Conservation (phyloP, 2,329 filamentous ascomycete genomes). For the Diaporthe sp. region DNA sequence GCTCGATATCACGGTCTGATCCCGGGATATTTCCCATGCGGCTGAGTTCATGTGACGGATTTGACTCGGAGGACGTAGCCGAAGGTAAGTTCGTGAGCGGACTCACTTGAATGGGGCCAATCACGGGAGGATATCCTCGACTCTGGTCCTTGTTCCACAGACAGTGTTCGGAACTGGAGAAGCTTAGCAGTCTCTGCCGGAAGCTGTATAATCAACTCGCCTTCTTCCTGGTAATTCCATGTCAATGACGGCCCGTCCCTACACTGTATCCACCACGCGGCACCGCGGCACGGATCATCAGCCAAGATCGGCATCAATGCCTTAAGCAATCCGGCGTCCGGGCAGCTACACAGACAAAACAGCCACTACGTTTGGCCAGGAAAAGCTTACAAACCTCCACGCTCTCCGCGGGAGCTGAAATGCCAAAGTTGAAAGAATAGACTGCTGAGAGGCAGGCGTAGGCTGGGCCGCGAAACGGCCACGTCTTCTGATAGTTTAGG, state of each 20-base stretch:
- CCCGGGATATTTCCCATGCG: not conserved
- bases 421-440: not conserved
- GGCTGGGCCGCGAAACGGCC: no score
- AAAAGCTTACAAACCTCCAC: not conserved
- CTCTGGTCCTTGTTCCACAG: not conserved
- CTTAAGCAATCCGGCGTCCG: conserved; percentile 7
- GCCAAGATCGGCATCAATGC: conserved; percentile 2
- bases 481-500: not conserved
- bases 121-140: not conserved
- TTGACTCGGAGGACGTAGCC: not conserved
- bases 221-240: not conserved
- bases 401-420: not conserved
- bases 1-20: not conserved
- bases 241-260: not conserved
- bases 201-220: not conserved
- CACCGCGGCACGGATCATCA: not conserved
- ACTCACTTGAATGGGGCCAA: not conserved
- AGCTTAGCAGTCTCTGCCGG: not conserved
- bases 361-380: not conserved
- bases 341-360: not conserved
- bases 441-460: not conserved
- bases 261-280: not conserved
- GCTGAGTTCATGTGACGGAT: not conserved
- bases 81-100: not conserved
- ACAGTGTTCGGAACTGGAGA: not conserved